Conservation (phyloP, 495 filamentous ascomycete genomes). For the Aspergillus sclerotioniger region DNA sequence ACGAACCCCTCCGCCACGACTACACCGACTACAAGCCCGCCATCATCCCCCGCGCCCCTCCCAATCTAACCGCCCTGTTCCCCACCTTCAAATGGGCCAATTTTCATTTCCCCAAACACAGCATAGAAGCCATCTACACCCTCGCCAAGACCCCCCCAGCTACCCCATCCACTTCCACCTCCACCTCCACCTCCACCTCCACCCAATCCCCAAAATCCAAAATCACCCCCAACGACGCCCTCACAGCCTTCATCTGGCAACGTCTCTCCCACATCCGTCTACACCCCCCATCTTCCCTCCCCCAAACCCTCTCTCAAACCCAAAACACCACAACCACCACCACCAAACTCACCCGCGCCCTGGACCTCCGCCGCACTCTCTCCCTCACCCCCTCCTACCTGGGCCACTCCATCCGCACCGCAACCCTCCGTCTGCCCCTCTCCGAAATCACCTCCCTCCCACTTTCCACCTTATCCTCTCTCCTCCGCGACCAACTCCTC, state of each 20-base stretch:
- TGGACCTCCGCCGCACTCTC: slow-evolving; percentile 36
- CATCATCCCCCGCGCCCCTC: neutral
- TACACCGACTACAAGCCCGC: slow-evolving; percentile 28
- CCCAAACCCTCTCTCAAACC: neutral
- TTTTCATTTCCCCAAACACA: slow-evolving; percentile 21
- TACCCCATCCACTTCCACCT: no score
- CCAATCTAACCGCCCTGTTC: slow-evolving; percentile 6
- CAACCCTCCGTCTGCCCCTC: slow-evolving; percentile 25
- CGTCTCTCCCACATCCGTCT: slow-evolving; percentile 25
- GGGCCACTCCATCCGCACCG: slow-evolving; percentile 34
- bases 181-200: slow-evolving; percentile 7
- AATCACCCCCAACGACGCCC: slow-evolving; percentile 50
- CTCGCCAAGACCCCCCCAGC: slow-evolving; percentile 14
- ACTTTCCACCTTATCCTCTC: slow-evolving; percentile 25
- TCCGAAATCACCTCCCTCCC: slow-evolving; percentile 13
- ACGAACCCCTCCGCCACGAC: slow-evolving; percentile 28
- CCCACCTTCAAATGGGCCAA: slow-evolving; percentile 19
- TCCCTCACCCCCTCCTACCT: slow-evolving; percentile 36
- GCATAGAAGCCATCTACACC: slow-evolving; percentile 19
- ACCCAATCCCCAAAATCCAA: neutral
- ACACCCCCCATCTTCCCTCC: neutral
- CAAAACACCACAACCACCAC: slow-evolving; percentile 6
- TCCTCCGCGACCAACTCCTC: slow-evolving; percentile 28
- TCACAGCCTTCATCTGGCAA: slow-evolving; percentile 51
- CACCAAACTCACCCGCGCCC: slow-evolving; percentile 33